phyloP scores from a whole-genome alignment of 768 basidiomycete genomes.

The Paxillus ammoniavirescens region DNA sequence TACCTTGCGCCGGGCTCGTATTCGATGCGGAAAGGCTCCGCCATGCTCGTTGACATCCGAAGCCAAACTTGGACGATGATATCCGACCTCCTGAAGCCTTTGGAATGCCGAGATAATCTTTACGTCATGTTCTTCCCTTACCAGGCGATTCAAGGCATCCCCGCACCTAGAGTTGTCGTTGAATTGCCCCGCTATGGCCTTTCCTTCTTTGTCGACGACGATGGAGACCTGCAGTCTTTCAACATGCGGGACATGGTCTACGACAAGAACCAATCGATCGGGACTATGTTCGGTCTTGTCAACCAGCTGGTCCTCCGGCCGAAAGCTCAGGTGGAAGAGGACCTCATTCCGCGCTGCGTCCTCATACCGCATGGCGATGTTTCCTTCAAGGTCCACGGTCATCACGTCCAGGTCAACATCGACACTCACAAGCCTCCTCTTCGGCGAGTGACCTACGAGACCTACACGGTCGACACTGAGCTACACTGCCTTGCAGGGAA shows the following conservation, averaged over 20 bases:
- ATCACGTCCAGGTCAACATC: conserved; percentile 1
- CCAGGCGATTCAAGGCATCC: not conserved
- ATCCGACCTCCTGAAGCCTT: conserved; percentile 5
- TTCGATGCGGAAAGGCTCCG: not conserved
- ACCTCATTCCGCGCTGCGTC: conserved; percentile 4
- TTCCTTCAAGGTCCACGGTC: not conserved
- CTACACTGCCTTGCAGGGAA: conserved; percentile 26
- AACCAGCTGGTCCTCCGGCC: conserved; percentile 36
- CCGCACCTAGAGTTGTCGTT: conserved; percentile 9
- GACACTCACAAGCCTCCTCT: not conserved
- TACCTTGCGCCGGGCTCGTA: not conserved
- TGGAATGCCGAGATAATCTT: conserved; percentile 15
- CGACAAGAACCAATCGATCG: conserved; percentile 35
- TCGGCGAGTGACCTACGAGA: conserved; percentile 11
- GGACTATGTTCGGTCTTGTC: conserved; percentile 41
- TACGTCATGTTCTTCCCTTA: conserved; percentile 9
- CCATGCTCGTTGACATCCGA: conserved; percentile 14
- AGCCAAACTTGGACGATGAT: conserved; percentile 22
- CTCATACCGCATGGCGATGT: conserved; percentile 8
- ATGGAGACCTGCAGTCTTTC: conserved; percentile 32
- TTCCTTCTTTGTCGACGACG: conserved; percentile 34
- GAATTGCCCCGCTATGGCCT: conserved; percentile 36
- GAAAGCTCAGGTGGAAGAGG: conserved; percentile 1
- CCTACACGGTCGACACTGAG: conserved; percentile 24
- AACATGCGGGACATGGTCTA: conserved; percentile 39